Conservation (phyloP, 1,139 yeast genomes). For the Pneumocystis canis region DNA sequence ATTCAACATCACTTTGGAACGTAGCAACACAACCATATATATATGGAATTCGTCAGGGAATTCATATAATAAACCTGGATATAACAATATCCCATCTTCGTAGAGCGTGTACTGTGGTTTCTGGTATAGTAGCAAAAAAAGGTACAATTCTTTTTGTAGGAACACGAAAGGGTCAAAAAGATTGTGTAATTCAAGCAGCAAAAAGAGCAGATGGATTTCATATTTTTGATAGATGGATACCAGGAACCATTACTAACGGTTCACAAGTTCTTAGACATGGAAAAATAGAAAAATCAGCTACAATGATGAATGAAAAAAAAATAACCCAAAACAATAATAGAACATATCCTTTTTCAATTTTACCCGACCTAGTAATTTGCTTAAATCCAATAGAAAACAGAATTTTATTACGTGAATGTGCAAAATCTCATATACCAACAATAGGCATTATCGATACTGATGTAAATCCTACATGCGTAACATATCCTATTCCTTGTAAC, state of each 20-base stretch:
- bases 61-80: constrained; percentile 79
- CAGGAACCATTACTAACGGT: constrained; percentile 85
- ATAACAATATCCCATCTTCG: constrained; percentile 62
- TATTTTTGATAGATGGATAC: constrained; percentile 79
- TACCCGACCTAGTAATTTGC: constrained; percentile 78
- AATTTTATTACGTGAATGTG: constrained; percentile 69
- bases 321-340: constrained; percentile 4
- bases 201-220: constrained; percentile 62
- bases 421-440: constrained; percentile 73
- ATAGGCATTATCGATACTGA: constrained; percentile 90
- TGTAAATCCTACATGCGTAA: constrained; percentile 74
- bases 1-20: constrained; percentile 64
- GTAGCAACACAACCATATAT: constrained; percentile 48
- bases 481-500: constrained; percentile 91
- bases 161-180: constrained; percentile 61
- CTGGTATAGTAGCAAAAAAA: constrained; percentile 69
- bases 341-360: constrained; percentile 28
- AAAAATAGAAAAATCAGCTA: constrained; percentile 39
- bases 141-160: constrained; percentile 80
- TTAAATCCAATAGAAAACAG: constrained; percentile 82
- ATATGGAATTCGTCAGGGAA: constrained; percentile 75
- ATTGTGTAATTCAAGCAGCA: constrained; percentile 69
- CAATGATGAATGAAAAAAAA: constrained; percentile 11
- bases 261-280: constrained; percentile 55
- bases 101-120: constrained; percentile 64